Evolutionary conservation across 116 monocot species (phyloP).

Genomic region (Trichopus zeylanicus): DNA sequence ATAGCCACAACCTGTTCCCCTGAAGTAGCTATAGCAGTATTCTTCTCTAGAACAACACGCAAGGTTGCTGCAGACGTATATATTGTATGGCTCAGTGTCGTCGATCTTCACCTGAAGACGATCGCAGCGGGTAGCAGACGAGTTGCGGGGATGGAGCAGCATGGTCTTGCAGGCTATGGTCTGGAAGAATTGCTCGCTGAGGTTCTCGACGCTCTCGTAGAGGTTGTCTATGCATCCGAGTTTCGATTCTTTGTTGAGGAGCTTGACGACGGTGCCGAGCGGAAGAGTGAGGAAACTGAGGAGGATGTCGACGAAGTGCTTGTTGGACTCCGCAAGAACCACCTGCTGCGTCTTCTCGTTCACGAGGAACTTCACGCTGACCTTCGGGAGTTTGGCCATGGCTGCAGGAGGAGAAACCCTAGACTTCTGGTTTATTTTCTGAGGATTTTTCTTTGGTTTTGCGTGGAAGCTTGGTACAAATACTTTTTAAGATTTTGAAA

Average conservation of each 20-base stretch:
- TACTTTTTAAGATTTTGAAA: too few relatives aligned
- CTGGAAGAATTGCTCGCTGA: not conserved
- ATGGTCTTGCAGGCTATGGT: slow-evolving; percentile 14
- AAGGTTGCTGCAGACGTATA: not conserved
- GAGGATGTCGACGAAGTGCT: slow-evolving; percentile 28
- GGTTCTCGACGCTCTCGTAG: slow-evolving; percentile 20
- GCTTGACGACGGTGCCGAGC: slow-evolving; percentile 11
- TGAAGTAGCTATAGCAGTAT: too few relatives aligned
- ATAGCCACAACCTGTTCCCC: not conserved
- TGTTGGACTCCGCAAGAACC: slow-evolving; percentile 16
- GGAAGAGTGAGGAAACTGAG: too few relatives aligned
- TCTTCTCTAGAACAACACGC: not conserved
- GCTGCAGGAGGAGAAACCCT: too few relatives aligned
- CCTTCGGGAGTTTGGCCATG: too few relatives aligned
- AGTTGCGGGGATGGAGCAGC: slow-evolving; percentile 9
- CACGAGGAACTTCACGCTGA: too few relatives aligned
- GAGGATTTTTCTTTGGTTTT: too few relatives aligned
- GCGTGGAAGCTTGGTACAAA: too few relatives aligned
- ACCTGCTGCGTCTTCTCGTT: not conserved
- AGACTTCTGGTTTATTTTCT: too few relatives aligned
- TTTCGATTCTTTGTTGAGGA: not conserved
- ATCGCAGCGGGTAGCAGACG: not conserved
- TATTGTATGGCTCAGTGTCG: not conserved
- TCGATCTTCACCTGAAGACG: slow-evolving; percentile 3
- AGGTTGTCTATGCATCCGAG: slow-evolving; percentile 10